phyloP scores from a whole-genome alignment of 208 protist species.

The Naegleria fowleri region DNA sequence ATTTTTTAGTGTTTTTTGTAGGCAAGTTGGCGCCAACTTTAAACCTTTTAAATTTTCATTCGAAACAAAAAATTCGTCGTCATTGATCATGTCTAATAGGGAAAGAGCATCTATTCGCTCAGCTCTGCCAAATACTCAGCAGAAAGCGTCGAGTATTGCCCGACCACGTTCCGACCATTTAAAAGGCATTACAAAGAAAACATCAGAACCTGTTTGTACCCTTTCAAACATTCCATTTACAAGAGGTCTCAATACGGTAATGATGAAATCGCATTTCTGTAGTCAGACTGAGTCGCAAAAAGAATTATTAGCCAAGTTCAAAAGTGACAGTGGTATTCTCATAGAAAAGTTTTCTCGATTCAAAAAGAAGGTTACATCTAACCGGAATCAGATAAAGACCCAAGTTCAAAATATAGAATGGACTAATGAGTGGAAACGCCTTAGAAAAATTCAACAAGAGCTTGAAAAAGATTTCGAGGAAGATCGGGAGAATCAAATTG shows the following conservation, averaged over 20 bases:
- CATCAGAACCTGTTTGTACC: background rate
- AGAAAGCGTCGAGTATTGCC: too few relatives aligned
- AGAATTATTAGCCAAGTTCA: background rate
- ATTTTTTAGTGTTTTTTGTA: background rate
- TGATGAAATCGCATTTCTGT: background rate
- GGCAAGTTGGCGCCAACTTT: background rate
- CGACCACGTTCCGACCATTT: too few relatives aligned
- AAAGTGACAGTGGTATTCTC: background rate
- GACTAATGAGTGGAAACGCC: background rate
- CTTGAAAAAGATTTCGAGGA: background rate
- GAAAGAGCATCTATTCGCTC: too few relatives aligned
- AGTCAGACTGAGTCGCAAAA: background rate
- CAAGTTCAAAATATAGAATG: background rate
- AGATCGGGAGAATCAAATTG: background rate
- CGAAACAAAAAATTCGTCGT: too few relatives aligned
- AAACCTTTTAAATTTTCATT: too few relatives aligned
- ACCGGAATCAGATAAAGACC: background rate
- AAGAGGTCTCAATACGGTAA: background rate
- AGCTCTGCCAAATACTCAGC: too few relatives aligned
- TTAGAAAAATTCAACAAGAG: background rate
- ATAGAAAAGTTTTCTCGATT: background rate
- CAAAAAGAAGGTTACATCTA: background rate
- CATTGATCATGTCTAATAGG: too few relatives aligned
- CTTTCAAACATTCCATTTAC: background rate
- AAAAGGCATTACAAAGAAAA: background rate